phyloP scores from a whole-genome alignment of 1,284 basidiomycete species.

The Moesziomyces antarcticus region DNA sequence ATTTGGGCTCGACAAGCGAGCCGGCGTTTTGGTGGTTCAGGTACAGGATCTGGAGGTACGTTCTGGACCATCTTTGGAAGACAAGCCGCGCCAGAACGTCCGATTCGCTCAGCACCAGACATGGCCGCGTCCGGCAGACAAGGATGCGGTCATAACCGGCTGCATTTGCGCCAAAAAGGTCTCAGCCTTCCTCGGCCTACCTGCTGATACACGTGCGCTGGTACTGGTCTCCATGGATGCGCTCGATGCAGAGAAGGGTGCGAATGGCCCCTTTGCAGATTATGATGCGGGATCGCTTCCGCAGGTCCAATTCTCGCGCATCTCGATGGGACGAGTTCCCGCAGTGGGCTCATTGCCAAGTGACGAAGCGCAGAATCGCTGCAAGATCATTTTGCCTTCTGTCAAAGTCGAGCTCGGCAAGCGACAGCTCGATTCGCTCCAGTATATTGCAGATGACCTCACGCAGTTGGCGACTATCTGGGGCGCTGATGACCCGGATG shows the following conservation, averaged over 20 bases:
- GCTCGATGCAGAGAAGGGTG: slow-evolving; percentile 3
- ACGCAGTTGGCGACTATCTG: slow-evolving; percentile 41
- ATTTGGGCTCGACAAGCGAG: slow-evolving; percentile 33
- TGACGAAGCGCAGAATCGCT: slow-evolving; percentile 22
- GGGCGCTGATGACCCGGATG: slow-evolving; percentile 25
- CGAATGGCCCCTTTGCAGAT: slow-evolving; percentile 4
- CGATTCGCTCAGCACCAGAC: slow-evolving; percentile 21
- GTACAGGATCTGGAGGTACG: slow-evolving; percentile 16
- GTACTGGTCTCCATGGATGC: slow-evolving; percentile 29
- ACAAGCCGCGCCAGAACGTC: slow-evolving; percentile 1
- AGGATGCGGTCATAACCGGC: slow-evolving; percentile 9
- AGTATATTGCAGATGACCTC: slow-evolving; percentile 57
- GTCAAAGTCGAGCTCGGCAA: slow-evolving; percentile 43
- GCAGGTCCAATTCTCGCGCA: slow-evolving; percentile 10
- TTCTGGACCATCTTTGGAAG: slow-evolving; percentile 14
- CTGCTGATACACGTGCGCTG: slow-evolving; percentile 20
- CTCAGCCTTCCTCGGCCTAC: slow-evolving; percentile 26
- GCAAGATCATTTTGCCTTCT: slow-evolving; percentile 28
- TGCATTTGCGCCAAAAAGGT: slow-evolving; percentile 21
- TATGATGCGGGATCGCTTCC: slow-evolving; percentile 6
- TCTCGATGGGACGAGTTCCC: not conserved
- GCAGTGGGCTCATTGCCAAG: not conserved
- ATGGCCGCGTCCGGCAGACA: slow-evolving; percentile 1
- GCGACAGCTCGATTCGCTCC: slow-evolving; percentile 48
- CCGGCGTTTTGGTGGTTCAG: slow-evolving; percentile 49